phyloP scores from a whole-genome alignment of 306 rosid genomes.

The peach (Prunus persica) region DNA sequence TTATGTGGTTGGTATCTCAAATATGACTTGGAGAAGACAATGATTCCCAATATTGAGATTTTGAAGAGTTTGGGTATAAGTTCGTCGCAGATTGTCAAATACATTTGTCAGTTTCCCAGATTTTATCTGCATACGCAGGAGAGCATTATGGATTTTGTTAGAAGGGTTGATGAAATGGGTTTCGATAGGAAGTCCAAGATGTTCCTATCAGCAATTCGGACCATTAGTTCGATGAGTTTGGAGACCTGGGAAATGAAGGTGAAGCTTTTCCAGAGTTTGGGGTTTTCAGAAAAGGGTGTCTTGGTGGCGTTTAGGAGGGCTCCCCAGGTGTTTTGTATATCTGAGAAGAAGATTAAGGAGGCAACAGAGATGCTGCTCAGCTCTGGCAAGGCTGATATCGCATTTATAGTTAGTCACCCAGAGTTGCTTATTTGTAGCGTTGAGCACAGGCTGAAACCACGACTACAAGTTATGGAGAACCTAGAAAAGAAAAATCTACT shows the following conservation, averaged over 20 bases:
- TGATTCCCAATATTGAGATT: constrained; percentile 33
- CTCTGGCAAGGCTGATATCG: constrained; percentile 18
- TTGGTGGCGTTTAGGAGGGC: constrained; percentile 10
- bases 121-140: constrained; percentile 25
- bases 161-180: constrained; percentile 32
- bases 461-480: constrained; percentile 15
- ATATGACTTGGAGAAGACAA: constrained; percentile 27
- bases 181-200: constrained; percentile 30
- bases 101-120: constrained; percentile 18
- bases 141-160: constrained; percentile 20
- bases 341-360: constrained; percentile 27
- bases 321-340: constrained; percentile 27
- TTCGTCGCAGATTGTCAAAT: constrained; percentile 13
- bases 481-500: constrained; percentile 21
- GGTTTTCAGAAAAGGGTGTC: constrained; percentile 28
- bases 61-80: constrained; percentile 25
- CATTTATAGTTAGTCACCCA: constrained; percentile 19
- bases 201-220: constrained; percentile 30
- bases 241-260: constrained; percentile 33
- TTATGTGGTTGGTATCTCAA: constrained; percentile 13
- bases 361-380: constrained; percentile 15
- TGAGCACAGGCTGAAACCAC: constrained; percentile 30
- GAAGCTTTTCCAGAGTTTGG: constrained; percentile 29
- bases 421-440: constrained; percentile 26
- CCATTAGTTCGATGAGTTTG: constrained; percentile 23